Conservation (phyloP, 108 stramenopile genomes). For the Nannochloropsis salina region DNA sequence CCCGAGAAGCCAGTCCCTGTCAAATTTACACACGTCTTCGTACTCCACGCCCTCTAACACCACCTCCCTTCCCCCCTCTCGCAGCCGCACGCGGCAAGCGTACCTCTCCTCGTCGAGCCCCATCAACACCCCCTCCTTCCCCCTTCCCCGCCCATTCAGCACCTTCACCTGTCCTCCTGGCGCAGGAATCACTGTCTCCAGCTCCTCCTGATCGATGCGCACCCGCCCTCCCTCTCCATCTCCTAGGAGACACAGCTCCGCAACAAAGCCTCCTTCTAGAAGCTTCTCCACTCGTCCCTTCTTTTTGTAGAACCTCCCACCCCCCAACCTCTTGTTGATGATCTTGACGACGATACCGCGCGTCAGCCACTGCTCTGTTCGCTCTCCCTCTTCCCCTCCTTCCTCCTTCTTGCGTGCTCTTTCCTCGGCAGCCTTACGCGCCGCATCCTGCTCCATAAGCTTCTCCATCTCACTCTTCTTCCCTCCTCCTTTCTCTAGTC, state of each 20-base stretch:
- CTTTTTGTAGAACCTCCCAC: conserved; percentile 53
- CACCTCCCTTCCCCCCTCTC: conserved; percentile 41
- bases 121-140: conserved; percentile 36
- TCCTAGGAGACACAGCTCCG: conserved; percentile 47
- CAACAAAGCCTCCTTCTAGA: conserved; percentile 41
- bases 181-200: conserved; percentile 55
- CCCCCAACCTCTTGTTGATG: conserved; percentile 51
- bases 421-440: conserved; percentile 27
- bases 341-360: conserved; percentile 57
- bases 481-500: conserved; percentile 23
- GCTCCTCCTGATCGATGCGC: conserved; percentile 53
- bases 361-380: conserved; percentile 48
- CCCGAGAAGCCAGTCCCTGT: neutral
- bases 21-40: conserved; percentile 50
- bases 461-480: conserved; percentile 47
- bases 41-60: conserved; percentile 49
- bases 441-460: conserved; percentile 42
- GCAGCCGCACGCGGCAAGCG: conserved; percentile 35
- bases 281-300: conserved; percentile 52
- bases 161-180: conserved; percentile 45
- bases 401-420: conserved; percentile 8
- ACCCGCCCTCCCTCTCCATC: conserved; percentile 37
- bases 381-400: neutral
- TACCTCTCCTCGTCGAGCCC: conserved; percentile 50
- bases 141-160: conserved; percentile 47